Conservation (phyloP, 768 basidiomycete genomes). For the Lactarius trivialis region DNA sequence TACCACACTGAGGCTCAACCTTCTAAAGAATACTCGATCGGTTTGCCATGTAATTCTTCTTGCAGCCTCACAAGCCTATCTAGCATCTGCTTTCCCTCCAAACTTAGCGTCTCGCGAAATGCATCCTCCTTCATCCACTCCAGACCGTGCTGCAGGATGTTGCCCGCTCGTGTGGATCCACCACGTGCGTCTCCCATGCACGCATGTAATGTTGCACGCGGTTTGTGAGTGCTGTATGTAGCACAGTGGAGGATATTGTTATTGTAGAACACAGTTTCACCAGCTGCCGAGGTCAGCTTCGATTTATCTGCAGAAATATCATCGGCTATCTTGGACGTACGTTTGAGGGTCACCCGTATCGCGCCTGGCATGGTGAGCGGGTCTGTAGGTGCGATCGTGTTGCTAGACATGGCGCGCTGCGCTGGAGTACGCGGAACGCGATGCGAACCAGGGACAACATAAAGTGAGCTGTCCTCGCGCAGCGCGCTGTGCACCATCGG, state of each 20-base stretch:
- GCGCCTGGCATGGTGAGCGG: conserved; percentile 69
- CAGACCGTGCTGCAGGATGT: conserved; percentile 69
- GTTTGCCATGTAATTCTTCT: conserved; percentile 31
- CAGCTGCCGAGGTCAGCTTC: conserved; percentile 35
- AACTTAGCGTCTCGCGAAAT: conserved; percentile 44
- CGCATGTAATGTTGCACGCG: conserved; percentile 64
- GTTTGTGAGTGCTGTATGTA: conserved; percentile 43
- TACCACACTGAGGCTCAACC: conserved; percentile 15
- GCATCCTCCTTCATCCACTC: conserved; percentile 54
- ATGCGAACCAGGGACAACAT: conserved; percentile 66
- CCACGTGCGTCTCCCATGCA: conserved; percentile 58
- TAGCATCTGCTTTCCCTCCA: conserved; percentile 48
- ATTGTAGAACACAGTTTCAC: conserved; percentile 77
- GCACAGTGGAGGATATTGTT: conserved; percentile 75
- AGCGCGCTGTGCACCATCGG: conserved; percentile 43
- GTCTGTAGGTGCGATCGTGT: conserved; percentile 43
- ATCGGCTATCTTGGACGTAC: conserved; percentile 32
- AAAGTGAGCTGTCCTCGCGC: conserved; percentile 62
- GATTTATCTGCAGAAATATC: neutral
- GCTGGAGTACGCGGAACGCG: conserved; percentile 45
- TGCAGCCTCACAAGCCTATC: conserved; percentile 53
- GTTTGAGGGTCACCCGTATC: conserved; percentile 46
- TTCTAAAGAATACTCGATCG: conserved; percentile 49
- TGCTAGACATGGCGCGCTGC: conserved; percentile 52
- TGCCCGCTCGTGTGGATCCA: conserved; percentile 57